Evolutionary conservation across 1,284 basidiomycete genomes (phyloP).

Genomic region (Cutaneotrichosporon sp.): DNA sequence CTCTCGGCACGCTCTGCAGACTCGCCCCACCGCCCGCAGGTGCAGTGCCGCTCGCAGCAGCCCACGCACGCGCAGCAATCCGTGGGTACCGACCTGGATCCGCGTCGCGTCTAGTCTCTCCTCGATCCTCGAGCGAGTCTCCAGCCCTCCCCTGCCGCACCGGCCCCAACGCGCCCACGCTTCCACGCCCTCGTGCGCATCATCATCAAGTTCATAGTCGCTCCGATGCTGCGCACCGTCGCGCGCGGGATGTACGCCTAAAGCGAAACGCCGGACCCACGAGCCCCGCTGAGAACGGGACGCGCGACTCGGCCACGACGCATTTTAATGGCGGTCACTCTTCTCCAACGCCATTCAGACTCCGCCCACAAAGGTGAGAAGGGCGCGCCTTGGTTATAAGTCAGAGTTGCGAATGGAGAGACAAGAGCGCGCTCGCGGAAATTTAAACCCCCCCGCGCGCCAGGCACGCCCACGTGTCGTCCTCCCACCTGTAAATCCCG

Average conservation of each 20-base stretch:
- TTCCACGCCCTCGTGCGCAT: too few species aligned
- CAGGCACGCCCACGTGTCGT: neutral
- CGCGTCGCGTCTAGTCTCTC: too few species aligned
- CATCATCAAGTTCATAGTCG: too few species aligned
- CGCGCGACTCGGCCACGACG: conserved; percentile 25
- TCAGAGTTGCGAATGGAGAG: conserved; percentile 19
- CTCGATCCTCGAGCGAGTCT: too few species aligned
- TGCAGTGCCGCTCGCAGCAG: too few species aligned
- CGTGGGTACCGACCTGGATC: too few species aligned
- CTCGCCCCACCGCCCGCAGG: too few species aligned
- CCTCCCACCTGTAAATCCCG: neutral
- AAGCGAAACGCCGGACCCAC: conserved; percentile 47
- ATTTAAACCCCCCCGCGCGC: too few species aligned
- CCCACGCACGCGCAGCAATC: too few species aligned
- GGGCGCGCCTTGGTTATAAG: conserved; percentile 19
- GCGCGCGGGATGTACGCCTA: conserved; percentile 35
- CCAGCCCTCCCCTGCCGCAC: neutral
- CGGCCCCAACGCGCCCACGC: neutral
- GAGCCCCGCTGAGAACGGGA: conserved; percentile 15
- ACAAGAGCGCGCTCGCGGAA: neutral
- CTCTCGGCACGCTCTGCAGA: too few species aligned
- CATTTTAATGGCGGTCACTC: conserved; percentile 40
- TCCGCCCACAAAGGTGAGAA: conserved; percentile 15
- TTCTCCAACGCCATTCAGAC: conserved; percentile 21
- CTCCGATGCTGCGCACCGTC: neutral